Percentiles rank a stretch among this genome's conserved stretches.
Evolutionary conservation across 345 rosid species (phyloP).

Genomic region (Linum trigynum): DNA sequence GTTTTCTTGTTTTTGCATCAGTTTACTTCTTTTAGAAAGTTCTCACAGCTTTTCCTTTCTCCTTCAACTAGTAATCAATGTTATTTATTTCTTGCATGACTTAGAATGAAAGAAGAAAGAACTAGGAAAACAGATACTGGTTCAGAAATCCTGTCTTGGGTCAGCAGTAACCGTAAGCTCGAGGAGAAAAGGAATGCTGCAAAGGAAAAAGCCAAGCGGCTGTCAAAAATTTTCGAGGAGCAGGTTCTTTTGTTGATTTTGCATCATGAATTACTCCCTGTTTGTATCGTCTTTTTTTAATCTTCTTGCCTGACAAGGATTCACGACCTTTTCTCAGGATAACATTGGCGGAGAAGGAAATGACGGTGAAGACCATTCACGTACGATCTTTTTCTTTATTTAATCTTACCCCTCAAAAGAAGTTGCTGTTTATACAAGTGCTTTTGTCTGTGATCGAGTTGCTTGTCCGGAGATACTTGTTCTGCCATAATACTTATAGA

Average conservation of each 20-base stretch:
- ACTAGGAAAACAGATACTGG: conserved; percentile 46
- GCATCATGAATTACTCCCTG: conserved; percentile 11
- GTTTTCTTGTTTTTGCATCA: too few relatives aligned
- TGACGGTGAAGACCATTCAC: conserved; percentile 52
- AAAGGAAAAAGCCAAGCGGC: conserved; percentile 71
- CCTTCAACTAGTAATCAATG: too few relatives aligned
- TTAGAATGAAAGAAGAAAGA: conserved; percentile 27
- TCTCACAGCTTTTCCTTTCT: too few relatives aligned
- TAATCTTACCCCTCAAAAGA: background rate
- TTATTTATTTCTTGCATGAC: too few relatives aligned
- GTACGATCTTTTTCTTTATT: conserved; percentile 29
- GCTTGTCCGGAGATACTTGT: too few relatives aligned
- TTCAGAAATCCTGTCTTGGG: conserved; percentile 71
- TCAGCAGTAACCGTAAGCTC: conserved; percentile 60
- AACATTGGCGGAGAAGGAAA: conserved; percentile 51
- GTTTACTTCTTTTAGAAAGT: too few relatives aligned
- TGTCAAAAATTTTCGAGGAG: conserved; percentile 78
- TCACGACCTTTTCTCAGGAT: conserved; percentile 42
- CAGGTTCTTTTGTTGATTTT: conserved; percentile 36
- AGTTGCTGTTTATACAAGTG: too few relatives aligned
- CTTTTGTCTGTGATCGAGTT: too few relatives aligned
- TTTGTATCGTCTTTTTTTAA: conserved; percentile 1
- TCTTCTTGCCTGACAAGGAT: conserved; percentile 11
- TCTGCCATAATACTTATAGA: too few relatives aligned
- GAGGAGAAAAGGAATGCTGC: conserved; percentile 62